A percentile compares a stretch with the other conserved stretches of the same genome.
phyloP scores from a whole-genome alignment of 2,329 filamentous ascomycete species.

The Chrysosporium keratinophilum region DNA sequence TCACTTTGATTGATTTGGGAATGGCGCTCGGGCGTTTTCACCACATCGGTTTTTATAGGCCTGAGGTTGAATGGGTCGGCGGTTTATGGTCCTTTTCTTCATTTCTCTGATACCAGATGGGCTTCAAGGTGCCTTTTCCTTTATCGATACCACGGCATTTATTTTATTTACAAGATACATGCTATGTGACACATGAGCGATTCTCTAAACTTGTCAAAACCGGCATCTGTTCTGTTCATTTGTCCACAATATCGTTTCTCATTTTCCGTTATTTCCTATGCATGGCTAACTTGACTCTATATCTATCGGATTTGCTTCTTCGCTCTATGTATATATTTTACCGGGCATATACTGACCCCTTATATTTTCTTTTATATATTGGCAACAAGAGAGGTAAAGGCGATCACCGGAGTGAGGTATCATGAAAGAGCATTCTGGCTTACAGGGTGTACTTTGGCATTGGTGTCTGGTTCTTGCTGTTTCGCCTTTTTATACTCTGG shows the following conservation, averaged over 20 bases:
- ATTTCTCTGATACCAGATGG: conserved; percentile 5
- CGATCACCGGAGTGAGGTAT: not conserved
- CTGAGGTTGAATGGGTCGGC: not conserved
- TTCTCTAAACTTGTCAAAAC: not conserved
- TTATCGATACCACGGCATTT: conserved; percentile 1
- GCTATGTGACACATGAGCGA: not conserved
- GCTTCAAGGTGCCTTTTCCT: not conserved
- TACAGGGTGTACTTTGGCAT: not conserved
- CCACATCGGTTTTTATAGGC: not conserved
- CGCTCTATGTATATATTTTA: conserved; percentile 4
- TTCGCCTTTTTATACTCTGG: not conserved
- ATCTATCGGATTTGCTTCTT: not conserved
- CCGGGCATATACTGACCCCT: conserved; percentile 1
- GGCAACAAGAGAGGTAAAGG: not conserved
- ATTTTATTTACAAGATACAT: not conserved
- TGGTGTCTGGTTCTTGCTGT: not conserved
- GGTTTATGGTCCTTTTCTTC: conserved; percentile 5
- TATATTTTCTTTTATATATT: conserved; percentile 5
- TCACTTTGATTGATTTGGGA: not conserved
- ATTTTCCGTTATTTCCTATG: not conserved
- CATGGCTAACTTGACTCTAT: not conserved
- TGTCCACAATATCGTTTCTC: not conserved
- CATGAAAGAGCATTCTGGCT: not conserved
- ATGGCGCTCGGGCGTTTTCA: conserved; percentile 1
- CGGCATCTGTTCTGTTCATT: not conserved